These are phyloP conservation scores for Iris pallida DNA, from an alignment of 116 monocot species.

Conservation along the genomic window DNA sequence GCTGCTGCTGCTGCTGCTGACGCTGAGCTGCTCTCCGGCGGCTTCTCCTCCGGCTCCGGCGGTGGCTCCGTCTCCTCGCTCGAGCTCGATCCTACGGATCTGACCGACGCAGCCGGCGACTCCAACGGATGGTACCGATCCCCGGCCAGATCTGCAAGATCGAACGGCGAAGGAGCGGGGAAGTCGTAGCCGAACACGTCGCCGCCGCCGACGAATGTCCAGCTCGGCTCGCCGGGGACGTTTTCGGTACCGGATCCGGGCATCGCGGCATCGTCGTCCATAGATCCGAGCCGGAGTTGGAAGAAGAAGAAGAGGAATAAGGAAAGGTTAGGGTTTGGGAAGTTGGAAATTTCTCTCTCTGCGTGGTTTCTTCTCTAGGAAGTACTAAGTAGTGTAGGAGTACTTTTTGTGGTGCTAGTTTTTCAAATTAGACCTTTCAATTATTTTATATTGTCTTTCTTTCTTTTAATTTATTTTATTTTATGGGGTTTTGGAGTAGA, in stretches of 20 bases:
- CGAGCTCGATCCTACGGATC: slow-evolving; percentile 21
- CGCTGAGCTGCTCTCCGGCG: slow-evolving; percentile 5
- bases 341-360: too few relatives aligned
- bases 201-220: slow-evolving; percentile 1
- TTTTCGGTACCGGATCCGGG: not conserved
- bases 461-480: not conserved
- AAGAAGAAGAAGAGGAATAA: not conserved
- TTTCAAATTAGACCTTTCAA: too few relatives aligned
- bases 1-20: not conserved
- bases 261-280: not conserved
- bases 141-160: not conserved
- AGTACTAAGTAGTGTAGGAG: too few relatives aligned
- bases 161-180: slow-evolving; percentile 1
- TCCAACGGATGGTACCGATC: not conserved
- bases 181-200: not conserved
- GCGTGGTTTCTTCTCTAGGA: too few relatives aligned
- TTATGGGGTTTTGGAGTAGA: slow-evolving; percentile 28
- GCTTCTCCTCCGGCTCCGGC: slow-evolving; percentile 8
- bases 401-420: too few relatives aligned
- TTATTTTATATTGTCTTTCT: not conserved
- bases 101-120: not conserved
- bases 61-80: slow-evolving; percentile 22
- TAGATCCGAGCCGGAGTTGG: not conserved
- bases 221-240: not conserved
- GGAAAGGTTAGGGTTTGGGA: not conserved